Evolutionary conservation across 108 stramenopile genomes (phyloP).

Genomic region (Nannochloropsis salina): DNA sequence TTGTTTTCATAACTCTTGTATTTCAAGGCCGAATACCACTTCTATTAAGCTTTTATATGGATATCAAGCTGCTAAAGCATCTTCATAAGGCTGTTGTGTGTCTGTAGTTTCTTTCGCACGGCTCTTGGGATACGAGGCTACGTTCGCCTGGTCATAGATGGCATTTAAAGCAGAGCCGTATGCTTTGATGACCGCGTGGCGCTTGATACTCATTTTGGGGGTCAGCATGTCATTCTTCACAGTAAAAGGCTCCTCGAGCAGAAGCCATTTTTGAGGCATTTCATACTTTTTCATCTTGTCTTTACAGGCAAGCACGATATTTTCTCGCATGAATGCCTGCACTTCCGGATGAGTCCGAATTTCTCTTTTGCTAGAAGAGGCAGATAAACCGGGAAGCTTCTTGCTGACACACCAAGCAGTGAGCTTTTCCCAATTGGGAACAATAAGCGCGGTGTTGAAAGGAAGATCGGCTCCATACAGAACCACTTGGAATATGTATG

Average conservation of each 20-base stretch:
- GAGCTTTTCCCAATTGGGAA: constrained; percentile 69
- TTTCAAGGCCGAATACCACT: too few relatives aligned
- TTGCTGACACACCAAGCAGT: constrained; percentile 60
- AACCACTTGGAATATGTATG: constrained; percentile 80
- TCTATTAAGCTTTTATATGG: too few relatives aligned
- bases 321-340: constrained; percentile 60
- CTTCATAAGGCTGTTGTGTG: not conserved
- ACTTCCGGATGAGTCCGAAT: constrained; percentile 65
- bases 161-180: constrained; percentile 54
- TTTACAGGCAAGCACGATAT: constrained; percentile 59
- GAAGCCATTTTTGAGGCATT: constrained; percentile 37
- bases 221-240: constrained; percentile 81
- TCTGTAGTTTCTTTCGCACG: not conserved
- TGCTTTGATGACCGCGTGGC: constrained; percentile 74
- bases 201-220: constrained; percentile 82
- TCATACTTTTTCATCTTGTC: constrained; percentile 70
- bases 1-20: too few relatives aligned
- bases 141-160: not conserved
- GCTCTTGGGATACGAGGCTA: not conserved
- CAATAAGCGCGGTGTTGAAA: constrained; percentile 77
- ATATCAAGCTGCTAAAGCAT: not conserved
- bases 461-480: constrained; percentile 77
- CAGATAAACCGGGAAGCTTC: constrained; percentile 32
- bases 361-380: constrained; percentile 60
- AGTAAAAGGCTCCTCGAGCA: constrained; percentile 71